Base-by-base conservation (phyloP, 2,329 filamentous ascomycete genomes). In the Ophiosphaerella herpotricha region DNA sequence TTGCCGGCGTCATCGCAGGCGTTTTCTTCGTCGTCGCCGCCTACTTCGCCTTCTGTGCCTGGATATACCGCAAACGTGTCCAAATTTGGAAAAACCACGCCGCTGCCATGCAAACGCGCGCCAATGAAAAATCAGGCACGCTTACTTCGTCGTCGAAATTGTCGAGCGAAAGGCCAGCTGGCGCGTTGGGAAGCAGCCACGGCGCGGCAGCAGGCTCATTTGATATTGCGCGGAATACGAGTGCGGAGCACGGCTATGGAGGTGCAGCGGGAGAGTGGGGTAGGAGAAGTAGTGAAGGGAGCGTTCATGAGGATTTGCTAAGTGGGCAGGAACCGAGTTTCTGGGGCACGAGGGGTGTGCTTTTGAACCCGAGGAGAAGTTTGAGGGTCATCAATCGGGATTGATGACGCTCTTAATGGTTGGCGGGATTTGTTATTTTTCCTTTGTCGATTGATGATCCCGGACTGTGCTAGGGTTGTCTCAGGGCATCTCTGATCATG, bases 51-150 rank as follows among this genome's bases (percentile, higher is more conserved):
- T 90, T 88, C 76, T 89, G 86, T 72, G 81, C 83, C 14, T 90
- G 85, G 83, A 75, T 91, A 7, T 91, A 91, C 76, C 81, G 87
- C 24, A 85, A 85, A 41, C 87, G 89, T 68, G 81, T 91, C 13
- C 72, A 76, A 26, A 81, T 88, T 8, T 91, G 90, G 77, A 86
- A 87, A 71, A 77, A 81, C 31, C 88, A 91, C 66, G 81, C 89
- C 29, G 83, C 85, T 1, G 82, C 87, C 62, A 77, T 82, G 1
- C 86, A 89, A 63, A 78, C 81, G 4, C 82, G 83, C 43, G 74
- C 75, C 14, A 75, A 74, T n/a, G 73, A 75, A 16, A 77, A 75
- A 37, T 50, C 57, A 16, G 61, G 58, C 39, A 67, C 70, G 4
- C 55, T 63, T 16, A 57, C 63, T 4, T 61, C 63, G 4, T 58